phyloP scores from a whole-genome alignment of 2,329 filamentous ascomycete species.

The Aspergillus transmontanensis region DNA sequence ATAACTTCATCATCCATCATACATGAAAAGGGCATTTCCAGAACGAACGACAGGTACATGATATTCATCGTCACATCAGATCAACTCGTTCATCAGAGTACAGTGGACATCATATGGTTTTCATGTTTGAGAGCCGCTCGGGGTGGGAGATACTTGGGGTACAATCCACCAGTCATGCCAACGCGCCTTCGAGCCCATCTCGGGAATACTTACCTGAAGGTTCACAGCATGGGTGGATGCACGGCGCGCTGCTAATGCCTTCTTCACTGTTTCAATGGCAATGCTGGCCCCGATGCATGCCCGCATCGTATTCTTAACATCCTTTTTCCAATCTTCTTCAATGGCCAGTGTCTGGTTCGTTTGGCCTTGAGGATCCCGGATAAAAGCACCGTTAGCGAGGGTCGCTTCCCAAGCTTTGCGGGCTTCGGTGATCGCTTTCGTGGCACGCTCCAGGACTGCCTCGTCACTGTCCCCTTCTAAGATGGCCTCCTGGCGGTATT shows the following conservation, averaged over 20 bases:
- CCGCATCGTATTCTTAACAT: slow-evolving; percentile 63
- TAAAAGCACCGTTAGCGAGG: slow-evolving; percentile 41
- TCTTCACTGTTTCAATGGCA: slow-evolving; percentile 62
- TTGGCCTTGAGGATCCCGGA: slow-evolving; percentile 18
- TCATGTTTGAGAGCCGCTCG: slow-evolving; percentile 18
- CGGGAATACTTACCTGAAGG: slow-evolving; percentile 40
- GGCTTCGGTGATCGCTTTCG: slow-evolving; percentile 42
- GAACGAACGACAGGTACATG: neutral
- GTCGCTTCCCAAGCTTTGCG: slow-evolving; percentile 48
- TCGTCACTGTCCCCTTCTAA: slow-evolving; percentile 48
- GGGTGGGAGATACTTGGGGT: slow-evolving; percentile 36
- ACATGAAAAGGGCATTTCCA: neutral
- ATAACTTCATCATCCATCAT: slow-evolving; percentile 14
- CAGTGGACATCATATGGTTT: neutral
- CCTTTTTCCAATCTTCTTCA: slow-evolving; percentile 64
- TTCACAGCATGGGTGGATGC: slow-evolving; percentile 17
- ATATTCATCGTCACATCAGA: neutral
- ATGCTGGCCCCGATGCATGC: slow-evolving; percentile 73
- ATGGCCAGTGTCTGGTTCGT: slow-evolving; percentile 48
- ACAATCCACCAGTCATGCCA: slow-evolving; percentile 52
- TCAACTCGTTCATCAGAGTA: neutral
- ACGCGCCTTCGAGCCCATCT: slow-evolving; percentile 40
- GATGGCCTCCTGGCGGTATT: slow-evolving; percentile 54
- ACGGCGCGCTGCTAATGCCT: slow-evolving; percentile 48
- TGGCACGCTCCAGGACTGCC: slow-evolving; percentile 43